Conservation (phyloP, 495 filamentous ascomycete genomes). For the Friedmanniomyces simplex region DNA sequence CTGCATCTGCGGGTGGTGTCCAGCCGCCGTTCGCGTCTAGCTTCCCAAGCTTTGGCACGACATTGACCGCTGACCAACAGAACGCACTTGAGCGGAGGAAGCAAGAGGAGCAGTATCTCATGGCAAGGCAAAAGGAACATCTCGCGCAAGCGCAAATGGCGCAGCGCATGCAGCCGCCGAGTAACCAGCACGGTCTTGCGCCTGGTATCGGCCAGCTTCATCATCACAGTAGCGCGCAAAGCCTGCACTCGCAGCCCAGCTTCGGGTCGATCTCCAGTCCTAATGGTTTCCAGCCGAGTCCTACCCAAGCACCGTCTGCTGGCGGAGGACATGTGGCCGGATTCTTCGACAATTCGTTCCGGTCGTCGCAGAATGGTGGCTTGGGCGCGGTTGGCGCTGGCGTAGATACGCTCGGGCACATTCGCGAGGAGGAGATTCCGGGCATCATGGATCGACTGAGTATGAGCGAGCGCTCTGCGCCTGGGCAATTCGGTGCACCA, state of each 20-base stretch:
- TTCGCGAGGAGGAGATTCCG: conserved; percentile 51
- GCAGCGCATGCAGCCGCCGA: conserved; percentile 53
- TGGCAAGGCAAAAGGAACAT: conserved; percentile 89
- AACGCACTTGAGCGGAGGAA: conserved; percentile 93
- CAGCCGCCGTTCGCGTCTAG: conserved; percentile 91
- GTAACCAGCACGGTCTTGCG: conserved; percentile 21
- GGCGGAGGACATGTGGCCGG: conserved; percentile 48
- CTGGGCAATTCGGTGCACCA: conserved; percentile 41
- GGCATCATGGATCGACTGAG: conserved; percentile 51
- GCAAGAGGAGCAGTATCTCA: conserved; percentile 94
- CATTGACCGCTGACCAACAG: conserved; percentile 91
- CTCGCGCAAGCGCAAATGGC: conserved; percentile 77
- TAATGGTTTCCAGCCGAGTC: conserved; percentile 51
- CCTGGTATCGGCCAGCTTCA: conserved; percentile 50
- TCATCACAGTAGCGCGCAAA: conserved; percentile 89
- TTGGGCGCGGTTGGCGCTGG: conserved; percentile 45
- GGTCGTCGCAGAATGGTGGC: conserved; percentile 31
- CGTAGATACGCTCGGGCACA: conserved; percentile 38
- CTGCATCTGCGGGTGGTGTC: conserved; percentile 41
- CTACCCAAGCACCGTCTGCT: conserved; percentile 50
- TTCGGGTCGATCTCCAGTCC: conserved; percentile 89
- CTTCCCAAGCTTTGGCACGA: conserved; percentile 96
- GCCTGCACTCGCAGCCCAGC: conserved; percentile 90
- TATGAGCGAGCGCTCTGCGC: conserved; percentile 40
- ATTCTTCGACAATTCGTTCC: conserved; percentile 64